Evolutionary conservation across 2,329 filamentous ascomycete species (phyloP).

Genomic region (Microdochium trichocladiopsis): DNA sequence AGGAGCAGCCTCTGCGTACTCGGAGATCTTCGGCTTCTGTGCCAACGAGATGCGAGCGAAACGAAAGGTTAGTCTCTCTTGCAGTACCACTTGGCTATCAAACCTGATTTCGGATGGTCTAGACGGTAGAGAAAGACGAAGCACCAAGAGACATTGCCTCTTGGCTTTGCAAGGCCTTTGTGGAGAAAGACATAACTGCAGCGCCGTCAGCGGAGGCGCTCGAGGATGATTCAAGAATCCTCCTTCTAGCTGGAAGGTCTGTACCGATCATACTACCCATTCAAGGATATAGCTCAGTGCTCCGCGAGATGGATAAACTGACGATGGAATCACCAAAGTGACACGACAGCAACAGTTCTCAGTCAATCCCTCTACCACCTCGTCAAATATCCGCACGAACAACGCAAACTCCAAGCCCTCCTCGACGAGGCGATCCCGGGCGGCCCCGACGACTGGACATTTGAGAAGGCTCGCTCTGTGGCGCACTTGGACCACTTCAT

Average conservation of each 20-base stretch:
- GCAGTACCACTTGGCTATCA: too few species aligned
- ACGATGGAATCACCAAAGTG: too few species aligned
- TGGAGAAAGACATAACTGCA: constrained; percentile 25
- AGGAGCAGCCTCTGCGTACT: constrained; percentile 15
- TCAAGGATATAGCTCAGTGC: too few species aligned
- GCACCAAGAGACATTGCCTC: constrained; percentile 26
- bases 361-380: constrained; percentile 22
- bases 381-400: constrained; percentile 17
- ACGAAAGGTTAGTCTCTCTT: constrained; percentile 15
- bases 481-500: constrained; percentile 25
- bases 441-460: constrained; percentile 15
- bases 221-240: constrained; percentile 21
- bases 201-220: constrained; percentile 19
- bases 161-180: constrained; percentile 29
- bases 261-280: too few species aligned
- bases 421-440: constrained; percentile 20
- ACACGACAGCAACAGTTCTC: constrained; percentile 24
- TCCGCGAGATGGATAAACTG: too few species aligned
- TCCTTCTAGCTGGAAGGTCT: constrained; percentile 23
- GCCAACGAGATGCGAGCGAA: constrained; percentile 20
- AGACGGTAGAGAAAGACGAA: constrained; percentile 12
- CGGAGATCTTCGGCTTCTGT: constrained; percentile 21
- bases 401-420: constrained; percentile 18
- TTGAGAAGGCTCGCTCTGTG: constrained; percentile 17
- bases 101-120: too few species aligned